Evolutionary conservation across 345 rosid species (phyloP), one percentile per base, ranked within the genome.

Genomic region (Acer campestre): DNA sequence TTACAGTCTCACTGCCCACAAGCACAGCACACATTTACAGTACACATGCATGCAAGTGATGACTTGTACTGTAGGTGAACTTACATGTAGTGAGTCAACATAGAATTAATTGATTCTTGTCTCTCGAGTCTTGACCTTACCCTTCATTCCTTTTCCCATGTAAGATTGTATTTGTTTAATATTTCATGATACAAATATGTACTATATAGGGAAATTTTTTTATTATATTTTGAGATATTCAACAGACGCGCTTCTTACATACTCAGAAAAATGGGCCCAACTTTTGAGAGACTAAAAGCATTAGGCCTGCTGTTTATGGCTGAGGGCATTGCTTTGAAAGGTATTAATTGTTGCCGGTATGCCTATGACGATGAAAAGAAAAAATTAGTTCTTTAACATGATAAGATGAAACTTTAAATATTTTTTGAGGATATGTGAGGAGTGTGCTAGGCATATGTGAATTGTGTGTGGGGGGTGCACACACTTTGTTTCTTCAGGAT

Each of bases 361-460:
- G 17, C 17, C 23, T 25, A 25, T 27, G 16, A 27, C 3, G 16
- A 70, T 70, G 59, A 40, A 70, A 49, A 27, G 73, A 59, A 27
- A 70, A 27, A 27, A 25, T 49, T 70, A 25, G 23, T 58, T 31
- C 20, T 25, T 70, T 51, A 70, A 49, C 38, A 9, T 49, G 23
- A 58, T 58, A 71, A 5, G 35, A 16, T 20, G 65, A 71, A 58
- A 58, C 29, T 38, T 14, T 53, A 8, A 35, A 20, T 63, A 2
- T 29, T 38, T 56, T 68, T 20, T 8, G 53, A 58, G 51, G 31
- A 58, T 71, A 35, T 17, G 65, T 58, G 35, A 58, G 75, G 64
- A 38, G 66, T 12, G 20, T 56, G 64, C 58, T 20, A 61, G 51
- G 61, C 12, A 38, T 25, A 25, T 46, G 65, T 12, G 18, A n/a